These are phyloP conservation scores for Diplocarpon mali DNA, from an alignment of 2,329 filamentous ascomycete species.

Conservation along the genomic window DNA sequence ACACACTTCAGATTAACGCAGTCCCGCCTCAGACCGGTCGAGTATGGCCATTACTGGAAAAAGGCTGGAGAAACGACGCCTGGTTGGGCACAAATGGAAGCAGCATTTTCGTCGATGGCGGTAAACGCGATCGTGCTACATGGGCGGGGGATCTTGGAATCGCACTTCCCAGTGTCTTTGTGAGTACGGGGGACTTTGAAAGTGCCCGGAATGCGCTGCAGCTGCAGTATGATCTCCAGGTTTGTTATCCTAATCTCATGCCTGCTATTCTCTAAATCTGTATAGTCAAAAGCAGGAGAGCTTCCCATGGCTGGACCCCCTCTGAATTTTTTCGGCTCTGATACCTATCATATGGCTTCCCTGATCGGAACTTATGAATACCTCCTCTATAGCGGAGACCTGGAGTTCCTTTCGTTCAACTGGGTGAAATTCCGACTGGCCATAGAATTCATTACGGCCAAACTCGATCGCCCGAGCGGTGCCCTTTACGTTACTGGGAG, in stretches of 20 bases:
- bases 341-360: conserved; percentile 48
- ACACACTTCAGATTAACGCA: conserved; percentile 29
- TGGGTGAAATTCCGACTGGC: conserved; percentile 39
- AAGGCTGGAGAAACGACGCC: conserved; percentile 7
- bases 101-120: conserved; percentile 34
- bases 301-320: conserved; percentile 42
- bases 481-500: conserved; percentile 15
- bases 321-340: conserved; percentile 29
- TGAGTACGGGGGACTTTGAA: conserved; percentile 42
- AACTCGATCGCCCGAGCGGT: conserved; percentile 29
- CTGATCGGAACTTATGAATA: conserved; percentile 50
- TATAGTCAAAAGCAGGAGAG: conserved; percentile 22
- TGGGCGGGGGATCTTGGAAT: conserved; percentile 53
- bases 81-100: conserved; percentile 16
- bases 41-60: conserved; percentile 3
- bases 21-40: conserved; percentile 17
- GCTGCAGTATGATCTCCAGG: conserved; percentile 7
- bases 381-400: conserved; percentile 42
- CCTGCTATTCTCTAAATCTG: background rate
- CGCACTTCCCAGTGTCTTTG: conserved; percentile 40
- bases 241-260: conserved; percentile 24
- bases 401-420: conserved; percentile 34
- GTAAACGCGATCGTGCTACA: conserved; percentile 47
- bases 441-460: conserved; percentile 34
- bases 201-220: conserved; percentile 39